These are phyloP conservation scores for Taphrina populina DNA, from an alignment of 1,139 yeast genomes.

Conservation along the genomic window DNA sequence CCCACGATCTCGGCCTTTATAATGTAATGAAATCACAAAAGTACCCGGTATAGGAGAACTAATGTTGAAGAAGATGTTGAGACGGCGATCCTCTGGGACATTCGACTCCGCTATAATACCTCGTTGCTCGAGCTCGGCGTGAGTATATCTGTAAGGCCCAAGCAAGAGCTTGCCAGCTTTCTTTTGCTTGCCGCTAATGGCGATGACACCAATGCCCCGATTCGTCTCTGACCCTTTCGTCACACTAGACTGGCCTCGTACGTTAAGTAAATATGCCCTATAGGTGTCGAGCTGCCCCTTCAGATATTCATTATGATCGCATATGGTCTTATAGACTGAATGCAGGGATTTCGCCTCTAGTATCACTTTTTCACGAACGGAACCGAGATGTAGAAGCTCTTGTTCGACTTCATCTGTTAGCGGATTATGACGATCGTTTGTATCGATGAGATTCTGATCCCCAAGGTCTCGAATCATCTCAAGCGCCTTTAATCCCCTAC, in stretches of 20 bases:
- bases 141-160: slow-evolving; percentile 44
- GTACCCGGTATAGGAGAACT: slow-evolving; percentile 47
- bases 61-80: slow-evolving; percentile 41
- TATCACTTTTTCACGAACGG: slow-evolving; percentile 45
- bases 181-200: slow-evolving; percentile 40
- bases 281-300: slow-evolving; percentile 47
- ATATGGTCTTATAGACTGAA: slow-evolving; percentile 45
- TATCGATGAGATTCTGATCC: slow-evolving; percentile 40
- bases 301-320: slow-evolving; percentile 48
- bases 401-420: slow-evolving; percentile 46
- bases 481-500: slow-evolving; percentile 47
- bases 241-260: slow-evolving; percentile 46
- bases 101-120: slow-evolving; percentile 44
- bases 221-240: slow-evolving; percentile 38
- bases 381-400: slow-evolving; percentile 47
- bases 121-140: slow-evolving; percentile 44
- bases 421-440: slow-evolving; percentile 43
- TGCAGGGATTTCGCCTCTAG: slow-evolving; percentile 45
- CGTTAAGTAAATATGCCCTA: slow-evolving; percentile 46
- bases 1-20: slow-evolving; percentile 45
- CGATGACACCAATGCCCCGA: slow-evolving; percentile 39
- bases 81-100: slow-evolving; percentile 42
- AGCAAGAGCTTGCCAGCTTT: slow-evolving; percentile 41
- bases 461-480: slow-evolving; percentile 45
- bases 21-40: slow-evolving; percentile 45